Conservation (phyloP, 768 basidiomycete genomes). For the Auriscalpium orientale region DNA sequence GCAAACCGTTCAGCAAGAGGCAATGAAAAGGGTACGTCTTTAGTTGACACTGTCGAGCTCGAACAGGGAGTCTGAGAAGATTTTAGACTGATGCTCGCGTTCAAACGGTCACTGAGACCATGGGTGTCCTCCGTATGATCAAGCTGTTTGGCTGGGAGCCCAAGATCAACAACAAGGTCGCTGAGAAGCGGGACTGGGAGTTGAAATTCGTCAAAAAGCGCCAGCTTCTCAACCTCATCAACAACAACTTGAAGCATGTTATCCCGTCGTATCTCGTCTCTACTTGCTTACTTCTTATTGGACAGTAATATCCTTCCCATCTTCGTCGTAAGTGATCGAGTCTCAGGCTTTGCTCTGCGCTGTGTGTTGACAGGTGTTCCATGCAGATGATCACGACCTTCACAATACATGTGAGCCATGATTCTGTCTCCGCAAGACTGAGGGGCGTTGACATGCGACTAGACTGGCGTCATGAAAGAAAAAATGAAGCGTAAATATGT, state of each 20-base stretch:
- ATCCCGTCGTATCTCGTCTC: neutral
- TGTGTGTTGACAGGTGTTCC: neutral
- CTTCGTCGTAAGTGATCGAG: slow-evolving; percentile 18
- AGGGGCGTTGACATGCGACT: slow-evolving; percentile 8
- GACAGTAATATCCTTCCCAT: slow-evolving; percentile 31
- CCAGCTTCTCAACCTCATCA: slow-evolving; percentile 28
- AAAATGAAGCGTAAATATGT: neutral
- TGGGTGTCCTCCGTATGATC: slow-evolving; percentile 37
- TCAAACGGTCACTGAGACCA: slow-evolving; percentile 36
- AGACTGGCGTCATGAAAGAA: slow-evolving; percentile 17
- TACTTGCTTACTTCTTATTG: neutral
- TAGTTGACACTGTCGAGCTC: no score
- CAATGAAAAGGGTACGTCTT: slow-evolving; percentile 32
- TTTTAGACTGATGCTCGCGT: slow-evolving; percentile 39
- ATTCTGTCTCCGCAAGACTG: neutral
- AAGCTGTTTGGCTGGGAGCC: slow-evolving; percentile 61
- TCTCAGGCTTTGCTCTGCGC: neutral
- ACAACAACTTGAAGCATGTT: slow-evolving; percentile 25
- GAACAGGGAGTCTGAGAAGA: no score
- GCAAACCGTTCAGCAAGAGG: slow-evolving; percentile 27
- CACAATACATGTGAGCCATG: neutral
- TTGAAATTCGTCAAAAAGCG: slow-evolving; percentile 27
- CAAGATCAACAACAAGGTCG: slow-evolving; percentile 28
- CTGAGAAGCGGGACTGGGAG: slow-evolving; percentile 32
- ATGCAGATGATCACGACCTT: slow-evolving; percentile 9